phyloP scores from a whole-genome alignment of 805 yeast species.

The Candida tallmaniae region DNA sequence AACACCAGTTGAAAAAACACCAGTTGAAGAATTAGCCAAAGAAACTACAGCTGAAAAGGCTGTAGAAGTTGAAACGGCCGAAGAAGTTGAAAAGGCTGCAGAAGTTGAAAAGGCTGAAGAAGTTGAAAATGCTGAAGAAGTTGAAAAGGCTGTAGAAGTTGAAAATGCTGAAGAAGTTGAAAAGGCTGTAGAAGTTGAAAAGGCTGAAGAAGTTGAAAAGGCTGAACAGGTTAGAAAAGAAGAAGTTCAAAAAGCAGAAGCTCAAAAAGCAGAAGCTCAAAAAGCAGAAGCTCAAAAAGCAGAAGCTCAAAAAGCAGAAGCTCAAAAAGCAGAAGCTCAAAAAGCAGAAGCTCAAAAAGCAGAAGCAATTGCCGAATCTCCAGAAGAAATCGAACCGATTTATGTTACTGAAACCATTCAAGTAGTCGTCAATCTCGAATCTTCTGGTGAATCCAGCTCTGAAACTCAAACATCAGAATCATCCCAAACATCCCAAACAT shows the following conservation, averaged over 20 bases:
- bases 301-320: too few species aligned
- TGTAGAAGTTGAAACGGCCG: constrained; percentile 4
- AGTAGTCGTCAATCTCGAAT: too few species aligned
- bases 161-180: constrained; percentile 11
- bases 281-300: too few species aligned
- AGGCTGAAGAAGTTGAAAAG: constrained; percentile 19
- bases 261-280: neutral
- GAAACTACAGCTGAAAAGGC: constrained; percentile 12
- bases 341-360: too few species aligned
- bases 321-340: too few species aligned
- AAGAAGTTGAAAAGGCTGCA: constrained; percentile 4
- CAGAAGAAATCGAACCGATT: neutral
- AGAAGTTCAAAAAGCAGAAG: neutral
- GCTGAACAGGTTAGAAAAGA: constrained; percentile 22
- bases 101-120: constrained; percentile 5
- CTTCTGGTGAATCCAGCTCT: too few species aligned
- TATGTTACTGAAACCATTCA: neutral
- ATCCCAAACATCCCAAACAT: neutral
- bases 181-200: constrained; percentile 16
- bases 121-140: constrained; percentile 6
- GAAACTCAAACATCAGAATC: neutral
- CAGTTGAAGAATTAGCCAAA: neutral
- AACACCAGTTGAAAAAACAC: constrained; percentile 7
- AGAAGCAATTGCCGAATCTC: constrained; percentile 1
- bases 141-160: constrained; percentile 3